phyloP scores from a whole-genome alignment of 169 alveolate genomes.

The Plasmodium inui region DNA sequence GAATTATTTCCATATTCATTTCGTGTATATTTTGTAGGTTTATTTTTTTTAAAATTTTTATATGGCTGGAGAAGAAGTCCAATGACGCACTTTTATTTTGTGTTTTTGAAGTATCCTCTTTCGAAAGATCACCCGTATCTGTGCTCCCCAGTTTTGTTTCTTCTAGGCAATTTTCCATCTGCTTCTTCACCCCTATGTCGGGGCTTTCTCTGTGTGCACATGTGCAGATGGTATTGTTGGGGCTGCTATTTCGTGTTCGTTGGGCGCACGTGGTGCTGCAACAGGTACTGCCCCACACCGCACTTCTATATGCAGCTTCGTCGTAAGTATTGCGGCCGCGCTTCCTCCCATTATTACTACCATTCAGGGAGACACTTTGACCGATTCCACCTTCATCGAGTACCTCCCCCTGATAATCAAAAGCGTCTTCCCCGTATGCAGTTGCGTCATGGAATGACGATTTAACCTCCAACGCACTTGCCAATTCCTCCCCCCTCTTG shows the following conservation, averaged over 20 bases:
- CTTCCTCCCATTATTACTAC: not conserved
- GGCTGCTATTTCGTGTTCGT: not conserved
- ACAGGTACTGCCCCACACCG: no score
- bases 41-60: constrained; percentile 48
- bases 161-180: not conserved
- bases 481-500: not conserved
- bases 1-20: constrained; percentile 53
- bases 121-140: not conserved
- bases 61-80: constrained; percentile 8
- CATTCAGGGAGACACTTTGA: not conserved
- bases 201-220: not conserved
- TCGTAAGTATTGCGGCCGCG: not conserved
- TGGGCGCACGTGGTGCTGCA: not conserved
- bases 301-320: not conserved
- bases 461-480: not conserved
- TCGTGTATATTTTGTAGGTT: constrained; percentile 67
- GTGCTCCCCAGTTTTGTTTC: not conserved
- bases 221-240: not conserved
- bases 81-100: not conserved
- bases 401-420: not conserved
- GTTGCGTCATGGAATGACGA: not conserved
- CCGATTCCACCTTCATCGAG: not conserved
- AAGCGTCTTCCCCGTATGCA: not conserved
- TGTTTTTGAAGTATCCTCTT: not conserved
- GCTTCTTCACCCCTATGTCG: not conserved